Evolutionary conservation across 2,329 filamentous ascomycete species (phyloP).

Genomic region (Calycina herbarum): DNA sequence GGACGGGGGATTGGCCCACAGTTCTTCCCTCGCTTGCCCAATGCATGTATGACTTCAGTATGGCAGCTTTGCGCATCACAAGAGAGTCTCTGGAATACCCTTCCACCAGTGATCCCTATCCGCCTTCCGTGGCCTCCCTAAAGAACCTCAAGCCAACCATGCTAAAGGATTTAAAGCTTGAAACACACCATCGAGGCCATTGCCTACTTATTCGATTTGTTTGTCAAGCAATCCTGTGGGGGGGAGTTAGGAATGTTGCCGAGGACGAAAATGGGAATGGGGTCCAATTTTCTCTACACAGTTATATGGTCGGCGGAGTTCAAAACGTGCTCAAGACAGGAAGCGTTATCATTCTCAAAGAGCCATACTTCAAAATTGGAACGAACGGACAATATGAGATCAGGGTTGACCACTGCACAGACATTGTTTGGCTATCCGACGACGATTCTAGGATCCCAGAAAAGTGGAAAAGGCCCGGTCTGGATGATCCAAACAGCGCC

Average conservation of each 20-base stretch:
- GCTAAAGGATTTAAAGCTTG: neutral
- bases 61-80: neutral
- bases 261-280: neutral
- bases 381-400: conserved; percentile 44
- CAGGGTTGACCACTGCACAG: conserved; percentile 49
- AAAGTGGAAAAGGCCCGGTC: neutral
- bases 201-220: neutral
- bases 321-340: conserved; percentile 38
- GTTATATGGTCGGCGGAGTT: neutral
- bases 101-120: neutral
- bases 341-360: conserved; percentile 49
- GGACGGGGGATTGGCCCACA: neutral
- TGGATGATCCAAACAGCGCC: neutral
- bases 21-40: neutral
- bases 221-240: neutral
- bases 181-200: neutral
- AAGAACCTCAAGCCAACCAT: neutral
- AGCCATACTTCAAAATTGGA: conserved; percentile 51
- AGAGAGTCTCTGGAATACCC: neutral
- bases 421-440: neutral
- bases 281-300: neutral
- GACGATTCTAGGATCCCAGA: neutral
- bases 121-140: neutral
- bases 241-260: neutral
- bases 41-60: neutral